Evolutionary conservation across 306 rosid species (phyloP), one percentile per base, ranked within the genome.

Genomic region (Cicer cuneatum): DNA sequence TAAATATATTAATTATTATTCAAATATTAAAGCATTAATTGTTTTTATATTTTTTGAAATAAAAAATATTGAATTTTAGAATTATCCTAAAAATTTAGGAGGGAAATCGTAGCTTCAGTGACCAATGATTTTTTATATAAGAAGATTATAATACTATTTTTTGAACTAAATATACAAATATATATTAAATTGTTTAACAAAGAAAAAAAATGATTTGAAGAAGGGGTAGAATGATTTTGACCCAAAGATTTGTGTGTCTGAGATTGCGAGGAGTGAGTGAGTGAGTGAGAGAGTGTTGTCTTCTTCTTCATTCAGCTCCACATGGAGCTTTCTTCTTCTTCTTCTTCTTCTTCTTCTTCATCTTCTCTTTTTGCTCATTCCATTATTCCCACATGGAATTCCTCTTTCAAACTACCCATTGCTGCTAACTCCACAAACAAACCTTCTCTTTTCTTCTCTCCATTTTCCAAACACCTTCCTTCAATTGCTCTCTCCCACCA

Each of bases 281-380:
- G 35, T 35, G 5, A 37, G 45, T 65, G 14, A 57, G 45, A 56
- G 14, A 57, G 68, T 48, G 56, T 29, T 72, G 43, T 57, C 11
- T 67, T 73, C 35, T 29, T 29, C 35, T 29, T 29, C 35, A 4
- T 29, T 29, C 74, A 11, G 82, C 80, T 72, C 62, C 76, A 37
- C 14, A 89, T 90, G 97, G 96, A 87, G 87, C 89, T 89, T 81
- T 85, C 93, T 29, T 69, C 78, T 68, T 66, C 87, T 13, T 66
- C n/a, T 81, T 85, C 93, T 29, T 69, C 78, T 68, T 66, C 77
- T 64, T 66, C 88, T 7, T 66, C 87, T 19, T 62, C 83, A 47
- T 19, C 81, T 49, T 60, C 86, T 9, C 84, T 71, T 52, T 81
- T 76, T 47, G 58, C 73, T 74, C 81, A 79, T 58, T 41, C 89